Evolutionary conservation across 2,329 filamentous ascomycete genomes (phyloP).

Genomic region (Curvularia spicifera): DNA sequence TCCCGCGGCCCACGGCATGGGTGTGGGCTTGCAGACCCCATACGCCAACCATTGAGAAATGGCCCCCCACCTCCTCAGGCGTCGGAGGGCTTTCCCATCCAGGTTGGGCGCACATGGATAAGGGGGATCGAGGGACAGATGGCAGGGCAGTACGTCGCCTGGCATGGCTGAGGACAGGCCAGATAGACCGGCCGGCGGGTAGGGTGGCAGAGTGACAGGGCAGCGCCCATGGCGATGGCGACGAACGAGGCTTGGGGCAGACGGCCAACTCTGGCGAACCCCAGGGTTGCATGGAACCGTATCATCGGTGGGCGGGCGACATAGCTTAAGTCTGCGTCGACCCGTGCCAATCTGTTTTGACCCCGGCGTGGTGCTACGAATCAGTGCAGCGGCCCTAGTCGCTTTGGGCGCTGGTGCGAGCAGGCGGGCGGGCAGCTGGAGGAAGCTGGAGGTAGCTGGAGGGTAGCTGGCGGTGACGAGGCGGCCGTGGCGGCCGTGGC

Average conservation of each 20-base stretch:
- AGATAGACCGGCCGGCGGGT: no score
- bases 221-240: not conserved
- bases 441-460: no score
- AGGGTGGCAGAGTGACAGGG: not conserved
- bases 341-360: constrained; percentile 14
- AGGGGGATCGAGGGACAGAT: not conserved
- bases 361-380: constrained; percentile 14
- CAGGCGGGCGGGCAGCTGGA: not conserved
- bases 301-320: constrained; percentile 9
- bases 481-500: not conserved
- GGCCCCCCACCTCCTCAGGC: not conserved
- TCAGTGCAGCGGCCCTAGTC: constrained; percentile 5
- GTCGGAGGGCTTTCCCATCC: not conserved
- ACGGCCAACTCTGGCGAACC: not conserved
- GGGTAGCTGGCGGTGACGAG: no score
- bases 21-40: not conserved
- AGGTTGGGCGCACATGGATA: not conserved
- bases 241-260: no score
- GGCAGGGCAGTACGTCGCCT: not conserved
- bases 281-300: constrained; percentile 15
- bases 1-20: constrained; percentile 5
- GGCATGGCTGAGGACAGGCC: not conserved
- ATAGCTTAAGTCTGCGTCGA: constrained; percentile 10
- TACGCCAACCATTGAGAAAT: constrained; percentile 11
- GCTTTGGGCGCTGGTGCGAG: not conserved